phyloP scores from a whole-genome alignment of 1,139 yeast genomes.

The Sugiyamaella xylanicola region DNA sequence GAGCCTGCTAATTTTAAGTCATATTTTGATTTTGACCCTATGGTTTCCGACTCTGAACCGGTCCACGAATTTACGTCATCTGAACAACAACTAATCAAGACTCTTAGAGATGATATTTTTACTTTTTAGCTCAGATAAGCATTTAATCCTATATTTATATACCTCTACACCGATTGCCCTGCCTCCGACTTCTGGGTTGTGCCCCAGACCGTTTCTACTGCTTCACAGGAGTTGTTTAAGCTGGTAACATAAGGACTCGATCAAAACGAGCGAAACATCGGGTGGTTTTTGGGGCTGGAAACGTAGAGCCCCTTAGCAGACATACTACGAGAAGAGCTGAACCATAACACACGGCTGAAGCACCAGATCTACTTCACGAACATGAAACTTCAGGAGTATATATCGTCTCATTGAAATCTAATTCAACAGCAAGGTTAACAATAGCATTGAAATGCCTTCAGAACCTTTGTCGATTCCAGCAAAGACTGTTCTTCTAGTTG shows the following conservation, averaged over 20 bases:
- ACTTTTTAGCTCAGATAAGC: slow-evolving; percentile 5
- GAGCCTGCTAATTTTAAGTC: neutral
- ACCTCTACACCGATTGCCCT: no score
- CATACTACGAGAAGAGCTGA: no score
- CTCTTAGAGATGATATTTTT: slow-evolving; percentile 6
- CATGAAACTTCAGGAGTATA: neutral
- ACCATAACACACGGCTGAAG: no score
- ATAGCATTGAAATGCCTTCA: slow-evolving; percentile 4
- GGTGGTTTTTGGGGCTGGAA: no score
- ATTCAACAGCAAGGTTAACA: no score
- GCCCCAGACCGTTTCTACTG: no score
- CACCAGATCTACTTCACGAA: neutral
- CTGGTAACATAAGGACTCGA: no score
- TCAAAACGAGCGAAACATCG: no score
- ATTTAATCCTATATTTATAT: neutral
- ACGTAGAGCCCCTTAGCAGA: no score
- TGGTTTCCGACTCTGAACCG: neutral
- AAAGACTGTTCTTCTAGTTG: slow-evolving; percentile 76
- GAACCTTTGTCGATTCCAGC: slow-evolving; percentile 13
- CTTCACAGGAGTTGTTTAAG: no score
- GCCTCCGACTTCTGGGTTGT: no score
- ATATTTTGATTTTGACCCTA: neutral
- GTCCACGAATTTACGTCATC: neutral
- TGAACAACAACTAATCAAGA: slow-evolving; percentile 1
- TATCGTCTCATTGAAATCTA: neutral